Evolutionary conservation across 2,329 filamentous ascomycete species (phyloP), one percentile per base, ranked within the genome.

Genomic region (Penicillium sp.): DNA sequence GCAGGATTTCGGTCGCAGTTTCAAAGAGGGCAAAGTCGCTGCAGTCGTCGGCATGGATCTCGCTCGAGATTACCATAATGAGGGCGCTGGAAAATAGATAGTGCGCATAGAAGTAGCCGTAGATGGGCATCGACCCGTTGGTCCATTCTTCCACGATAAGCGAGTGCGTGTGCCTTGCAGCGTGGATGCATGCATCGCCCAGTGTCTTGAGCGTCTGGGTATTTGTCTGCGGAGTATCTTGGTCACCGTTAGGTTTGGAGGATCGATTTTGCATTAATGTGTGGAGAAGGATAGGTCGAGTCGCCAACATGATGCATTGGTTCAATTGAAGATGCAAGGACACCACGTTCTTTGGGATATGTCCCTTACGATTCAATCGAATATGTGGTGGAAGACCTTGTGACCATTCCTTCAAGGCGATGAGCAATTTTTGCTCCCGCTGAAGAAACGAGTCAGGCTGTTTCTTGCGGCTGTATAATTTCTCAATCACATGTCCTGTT

Each of bases 291-390:
- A 71, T 66, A 2, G 70, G 67, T n/a, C 69, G 62, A 12, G 68
- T 72, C 1, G 70, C 64, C 31, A 71, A 52, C 9, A 71, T 70
- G 1, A 72, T 67, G 51, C 70, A 74, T 63, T 72, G 65, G 29
- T 66, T 70, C 44, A 72, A 70, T 42, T 67, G 64, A 9, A 72
- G 50, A 59, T 71, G 69, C 18, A 70, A 50, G 13, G 57, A 68
- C 23, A 58, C 51, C 7, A 68, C 61, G 36, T 66, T 63, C 34
- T 63, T 64, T 7, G 58, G 47, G 7, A 42, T 46, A 10, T 52
- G 38, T 2, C 54, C 42, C 26, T 65, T 55, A 4, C 57, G 33
- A 38, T 58, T 49, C 43, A 68, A 47, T 41, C 56, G 56, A 33
- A 71, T 54, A 50, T 66, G 60, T 4, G 59, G 49, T 12, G 70